Evolutionary conservation across 176 grass and related monocot genomes (phyloP), one percentile per base, ranked within the genome.

Genomic region (Hordeum marinum): DNA sequence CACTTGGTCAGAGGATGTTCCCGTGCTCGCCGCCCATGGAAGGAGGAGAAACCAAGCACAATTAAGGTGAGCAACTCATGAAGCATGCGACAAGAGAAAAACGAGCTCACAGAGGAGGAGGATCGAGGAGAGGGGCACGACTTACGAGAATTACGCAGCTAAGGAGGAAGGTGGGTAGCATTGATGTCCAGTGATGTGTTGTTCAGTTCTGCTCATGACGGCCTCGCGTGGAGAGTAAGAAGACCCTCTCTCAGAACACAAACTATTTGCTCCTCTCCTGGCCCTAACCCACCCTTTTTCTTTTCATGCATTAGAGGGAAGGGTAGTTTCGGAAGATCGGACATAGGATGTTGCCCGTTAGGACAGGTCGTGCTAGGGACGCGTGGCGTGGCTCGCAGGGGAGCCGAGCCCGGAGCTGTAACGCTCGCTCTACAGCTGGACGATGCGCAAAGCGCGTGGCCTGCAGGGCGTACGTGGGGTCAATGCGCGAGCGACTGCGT

Each of bases 271-370:
- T 41, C 12, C 34, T 35, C 34, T 35, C 32, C 20, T 71, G 68
- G 37, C 52, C 40, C 34, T 5, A 3, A 2, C 4, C 34, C 34
- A 35, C 3, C 34, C 5, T 35, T 35, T 35, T 35, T 3, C 34
- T 35, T 89, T 89, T 63, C 78, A 35, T 35, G 34, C 34, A 5
- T 5, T 2, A 35, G 64, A 63, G 83, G 39, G 39, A 40, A 9
- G 83, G 78, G 48, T 63, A 85, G 75, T 77, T 65, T 81, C 36
- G 78, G 78, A 61, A 86, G 55, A 6, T 78, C 61, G 40, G 41
- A 43, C 42, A 27, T 26, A 36, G 62, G 68, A 40, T 31, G 61
- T 39, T 39, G 25, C 31, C 17, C 20, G 31, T 29, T 62, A 3
- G 4, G 72, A 77, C 79, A 79, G 83, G 79, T 65, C 57, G 42